Conservation (phyloP, 2,329 filamentous ascomycete species). For the Bertia moriformis region DNA sequence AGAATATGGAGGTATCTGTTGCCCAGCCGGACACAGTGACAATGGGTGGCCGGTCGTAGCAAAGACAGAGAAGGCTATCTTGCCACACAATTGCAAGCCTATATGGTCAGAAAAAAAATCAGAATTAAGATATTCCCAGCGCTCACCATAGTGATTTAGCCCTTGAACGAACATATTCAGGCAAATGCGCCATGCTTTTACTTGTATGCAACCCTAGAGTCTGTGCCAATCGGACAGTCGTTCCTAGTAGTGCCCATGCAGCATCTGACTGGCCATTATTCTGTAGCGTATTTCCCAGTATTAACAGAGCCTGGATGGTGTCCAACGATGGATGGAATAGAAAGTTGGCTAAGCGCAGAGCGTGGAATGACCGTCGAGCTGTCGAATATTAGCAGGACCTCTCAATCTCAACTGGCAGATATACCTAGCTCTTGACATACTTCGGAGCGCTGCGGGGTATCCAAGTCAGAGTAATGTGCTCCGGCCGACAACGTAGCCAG, state of each 20-base stretch:
- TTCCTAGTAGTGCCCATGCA: conserved; percentile 13
- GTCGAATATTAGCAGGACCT: not conserved
- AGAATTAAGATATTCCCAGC: no score
- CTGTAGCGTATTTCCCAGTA: conserved; percentile 6
- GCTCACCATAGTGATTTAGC: not conserved
- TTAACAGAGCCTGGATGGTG: not conserved
- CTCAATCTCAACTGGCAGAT: not conserved
- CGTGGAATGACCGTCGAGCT: not conserved
- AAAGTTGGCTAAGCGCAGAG: not conserved
- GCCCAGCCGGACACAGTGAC: conserved; percentile 11
- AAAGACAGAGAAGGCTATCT: conserved; percentile 16
- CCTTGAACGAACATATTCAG: not conserved
- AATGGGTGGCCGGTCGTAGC: conserved; percentile 15
- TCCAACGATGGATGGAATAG: not conserved
- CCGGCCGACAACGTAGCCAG: conserved; percentile 13
- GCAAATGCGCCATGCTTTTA: not conserved
- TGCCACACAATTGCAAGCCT: conserved; percentile 17
- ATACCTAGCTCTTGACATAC: conserved; percentile 12
- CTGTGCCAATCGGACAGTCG: conserved; percentile 15
- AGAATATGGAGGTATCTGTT: conserved; percentile 2
- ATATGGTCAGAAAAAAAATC: no score
- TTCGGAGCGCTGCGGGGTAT: conserved; percentile 10
- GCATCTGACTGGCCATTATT: conserved; percentile 16
- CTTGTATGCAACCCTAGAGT: conserved; percentile 13
- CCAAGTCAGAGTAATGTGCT: conserved; percentile 14